Conservation (phyloP, 257 asterid genomes). For the Misopates orontium region DNA sequence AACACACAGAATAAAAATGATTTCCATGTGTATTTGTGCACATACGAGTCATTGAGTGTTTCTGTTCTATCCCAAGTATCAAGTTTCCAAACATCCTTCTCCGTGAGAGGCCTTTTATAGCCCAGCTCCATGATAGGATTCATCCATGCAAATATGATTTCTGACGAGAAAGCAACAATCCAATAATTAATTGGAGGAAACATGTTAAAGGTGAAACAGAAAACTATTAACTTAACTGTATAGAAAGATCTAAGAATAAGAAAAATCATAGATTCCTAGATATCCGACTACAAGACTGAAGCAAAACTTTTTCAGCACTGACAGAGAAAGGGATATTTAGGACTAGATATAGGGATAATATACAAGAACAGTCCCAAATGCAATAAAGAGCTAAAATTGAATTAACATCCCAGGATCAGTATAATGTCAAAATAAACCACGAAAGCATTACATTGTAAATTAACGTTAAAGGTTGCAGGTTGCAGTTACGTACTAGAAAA, state of each 20-base stretch:
- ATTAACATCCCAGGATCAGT: conserved; percentile 3
- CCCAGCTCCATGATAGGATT: conserved; percentile 85
- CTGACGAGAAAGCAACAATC: conserved; percentile 39
- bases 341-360: conserved; percentile 9
- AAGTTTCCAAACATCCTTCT: conserved; percentile 96
- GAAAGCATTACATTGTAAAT: neutral
- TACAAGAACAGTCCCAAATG: neutral
- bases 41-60: conserved; percentile 76
- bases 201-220: conserved; percentile 4
- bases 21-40: conserved; percentile 15
- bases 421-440: conserved; percentile 10
- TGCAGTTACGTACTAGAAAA: conserved; percentile 61
- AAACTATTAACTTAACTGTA: conserved; percentile 14
- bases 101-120: conserved; percentile 84
- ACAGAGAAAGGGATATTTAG: conserved; percentile 10
- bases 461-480: conserved; percentile 21
- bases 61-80: conserved; percentile 94
- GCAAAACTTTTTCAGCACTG: neutral
- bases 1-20: neutral
- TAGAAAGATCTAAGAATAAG: neutral
- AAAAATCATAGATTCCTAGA: neutral
- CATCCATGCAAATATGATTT: conserved; percentile 74
- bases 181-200: conserved; percentile 27
- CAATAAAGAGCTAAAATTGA: conserved; percentile 12
- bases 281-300: conserved; percentile 8